Evolutionary conservation across 176 grass and related monocot genomes (phyloP).

Genomic region (Elymus sibiricus): DNA sequence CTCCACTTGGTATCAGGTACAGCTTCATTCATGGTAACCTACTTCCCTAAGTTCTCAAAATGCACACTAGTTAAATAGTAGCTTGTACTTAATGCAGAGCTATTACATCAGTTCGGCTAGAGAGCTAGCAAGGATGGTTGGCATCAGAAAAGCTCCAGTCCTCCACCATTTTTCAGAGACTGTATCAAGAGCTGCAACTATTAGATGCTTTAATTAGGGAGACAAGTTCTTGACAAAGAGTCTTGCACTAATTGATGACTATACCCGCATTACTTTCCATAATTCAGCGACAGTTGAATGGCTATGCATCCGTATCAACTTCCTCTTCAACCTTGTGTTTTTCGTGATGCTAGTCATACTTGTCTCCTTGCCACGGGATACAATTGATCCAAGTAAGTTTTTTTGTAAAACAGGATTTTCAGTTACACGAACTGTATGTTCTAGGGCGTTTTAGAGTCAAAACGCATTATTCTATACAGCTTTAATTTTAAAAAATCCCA

Average conservation of each 20-base stretch:
- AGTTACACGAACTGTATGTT: not conserved
- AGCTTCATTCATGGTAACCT: conserved; percentile 5
- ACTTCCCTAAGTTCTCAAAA: conserved; percentile 6
- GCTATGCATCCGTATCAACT: conserved; percentile 83
- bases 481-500: not conserved
- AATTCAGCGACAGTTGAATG: conserved; percentile 93
- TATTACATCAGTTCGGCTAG: conserved; percentile 87
- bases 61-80: conserved; percentile 24
- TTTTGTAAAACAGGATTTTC: not conserved
- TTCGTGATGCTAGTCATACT: conserved; percentile 68
- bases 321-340: conserved; percentile 87
- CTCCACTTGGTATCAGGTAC: conserved; percentile 87
- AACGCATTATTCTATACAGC: not conserved
- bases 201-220: conserved; percentile 85
- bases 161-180: conserved; percentile 92
- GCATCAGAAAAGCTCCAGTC: conserved; percentile 85
- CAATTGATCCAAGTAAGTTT: conserved; percentile 76
- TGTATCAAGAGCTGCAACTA: conserved; percentile 68
- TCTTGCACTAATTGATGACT: conserved; percentile 69
- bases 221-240: conserved; percentile 59
- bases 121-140: conserved; percentile 88
- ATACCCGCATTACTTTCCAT: conserved; percentile 80
- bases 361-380: conserved; percentile 57
- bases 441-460: not conserved
- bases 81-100: conserved; percentile 42